phyloP scores from a whole-genome alignment of 2,329 filamentous ascomycete species.

The Alternaria sp. region DNA sequence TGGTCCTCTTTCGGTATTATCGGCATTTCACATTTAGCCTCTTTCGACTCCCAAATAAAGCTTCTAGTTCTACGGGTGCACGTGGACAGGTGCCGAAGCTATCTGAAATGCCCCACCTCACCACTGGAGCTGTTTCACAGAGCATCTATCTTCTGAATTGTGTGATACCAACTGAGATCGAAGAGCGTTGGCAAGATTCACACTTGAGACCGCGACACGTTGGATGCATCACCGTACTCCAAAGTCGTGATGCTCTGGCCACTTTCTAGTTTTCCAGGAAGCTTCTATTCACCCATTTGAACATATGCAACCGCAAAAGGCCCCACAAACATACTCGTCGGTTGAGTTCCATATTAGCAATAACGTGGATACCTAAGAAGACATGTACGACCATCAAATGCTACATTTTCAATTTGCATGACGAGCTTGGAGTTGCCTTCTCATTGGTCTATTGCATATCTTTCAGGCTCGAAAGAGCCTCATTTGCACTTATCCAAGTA shows the following conservation, averaged over 20 bases:
- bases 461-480: slow-evolving; percentile 19
- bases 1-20: background rate
- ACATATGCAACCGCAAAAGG: background rate
- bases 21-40: slow-evolving; percentile 28
- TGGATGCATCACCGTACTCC: background rate
- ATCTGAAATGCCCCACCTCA: slow-evolving; percentile 29
- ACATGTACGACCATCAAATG: slow-evolving; percentile 18
- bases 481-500: slow-evolving; percentile 17
- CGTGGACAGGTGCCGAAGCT: slow-evolving; percentile 8
- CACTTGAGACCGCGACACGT: background rate
- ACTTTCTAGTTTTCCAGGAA: background rate
- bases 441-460: slow-evolving; percentile 15
- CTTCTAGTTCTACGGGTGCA: slow-evolving; percentile 21
- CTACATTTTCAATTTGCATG: slow-evolving; percentile 12
- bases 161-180: slow-evolving; percentile 3
- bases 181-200: background rate
- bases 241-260: background rate
- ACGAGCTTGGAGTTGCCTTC: slow-evolving; percentile 19
- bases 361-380: slow-evolving; percentile 17
- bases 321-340: slow-evolving; percentile 20
- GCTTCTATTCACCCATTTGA: background rate
- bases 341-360: slow-evolving; percentile 31
- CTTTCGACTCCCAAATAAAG: background rate
- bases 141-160: background rate
- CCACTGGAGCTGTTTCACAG: slow-evolving; percentile 21